These are phyloP conservation scores for Zygotorulaspora florentina DNA, from an alignment of 805 yeast genomes.

Conservation along the genomic window DNA sequence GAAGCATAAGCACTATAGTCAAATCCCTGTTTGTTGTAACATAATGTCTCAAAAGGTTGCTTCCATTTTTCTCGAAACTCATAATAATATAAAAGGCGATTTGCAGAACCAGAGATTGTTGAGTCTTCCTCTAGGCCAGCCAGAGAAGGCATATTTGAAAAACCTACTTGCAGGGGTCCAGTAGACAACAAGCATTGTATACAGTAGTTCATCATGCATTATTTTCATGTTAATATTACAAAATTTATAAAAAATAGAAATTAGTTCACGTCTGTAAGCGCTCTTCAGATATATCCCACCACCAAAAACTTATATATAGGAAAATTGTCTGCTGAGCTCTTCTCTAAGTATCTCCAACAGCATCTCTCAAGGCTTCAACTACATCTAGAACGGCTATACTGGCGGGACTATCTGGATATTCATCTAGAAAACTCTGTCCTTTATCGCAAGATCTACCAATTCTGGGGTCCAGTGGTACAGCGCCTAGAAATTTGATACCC, in stretches of 20 bases:
- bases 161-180: constrained; percentile 19
- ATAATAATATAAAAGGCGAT: background rate
- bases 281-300: background rate
- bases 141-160: constrained; percentile 35
- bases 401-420: constrained; percentile 89
- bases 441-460: constrained; percentile 84
- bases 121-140: constrained; percentile 26
- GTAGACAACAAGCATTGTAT: background rate
- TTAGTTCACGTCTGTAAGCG: background rate
- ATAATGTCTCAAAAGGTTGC: constrained; percentile 49
- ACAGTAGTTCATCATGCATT: background rate
- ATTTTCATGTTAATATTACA: background rate
- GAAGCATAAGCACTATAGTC: constrained; percentile 28
- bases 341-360: constrained; percentile 37
- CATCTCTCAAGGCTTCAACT: constrained; percentile 64
- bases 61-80: constrained; percentile 5
- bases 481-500: constrained; percentile 74
- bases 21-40: constrained; percentile 46
- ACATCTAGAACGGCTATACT: constrained; percentile 80
- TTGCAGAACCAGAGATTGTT: constrained; percentile 11
- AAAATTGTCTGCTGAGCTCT: background rate
- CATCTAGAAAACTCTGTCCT: constrained; percentile 80
- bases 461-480: constrained; percentile 94
- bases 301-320: too few relatives aligned
- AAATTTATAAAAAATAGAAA: background rate